These are phyloP conservation scores for Apiotrichum sp. DNA, from an alignment of 1,284 basidiomycete genomes.

Conservation along the genomic window DNA sequence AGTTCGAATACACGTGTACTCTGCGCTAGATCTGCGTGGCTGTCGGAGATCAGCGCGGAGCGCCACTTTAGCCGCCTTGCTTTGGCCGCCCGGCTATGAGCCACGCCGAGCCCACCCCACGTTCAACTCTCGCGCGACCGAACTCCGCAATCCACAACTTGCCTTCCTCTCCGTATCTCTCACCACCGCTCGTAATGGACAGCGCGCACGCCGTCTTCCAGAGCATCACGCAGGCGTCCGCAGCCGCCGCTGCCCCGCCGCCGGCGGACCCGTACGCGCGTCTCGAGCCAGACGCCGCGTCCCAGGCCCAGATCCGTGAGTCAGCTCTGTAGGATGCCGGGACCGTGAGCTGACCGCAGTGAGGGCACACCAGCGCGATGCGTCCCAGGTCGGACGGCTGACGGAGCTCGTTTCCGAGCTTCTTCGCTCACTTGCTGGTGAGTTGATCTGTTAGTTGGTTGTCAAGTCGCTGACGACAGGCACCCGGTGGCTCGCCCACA, in stretches of 20 bases:
- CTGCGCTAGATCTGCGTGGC: too few species aligned
- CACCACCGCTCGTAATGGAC: conserved; percentile 7
- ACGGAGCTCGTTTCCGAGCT: conserved; percentile 70
- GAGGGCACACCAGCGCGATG: conserved; percentile 75
- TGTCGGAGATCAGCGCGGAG: too few species aligned
- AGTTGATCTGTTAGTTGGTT: conserved; percentile 22
- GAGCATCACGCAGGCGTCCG: not conserved
- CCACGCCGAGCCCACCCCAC: too few species aligned
- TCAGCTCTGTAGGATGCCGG: conserved; percentile 39
- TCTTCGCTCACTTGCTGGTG: conserved; percentile 70
- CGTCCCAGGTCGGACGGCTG: conserved; percentile 67
- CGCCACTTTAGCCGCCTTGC: too few species aligned
- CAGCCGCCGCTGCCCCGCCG: conserved; percentile 2
- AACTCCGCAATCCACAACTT: too few species aligned
- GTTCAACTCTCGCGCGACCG: not conserved
- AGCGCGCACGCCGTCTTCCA: conserved; percentile 11
- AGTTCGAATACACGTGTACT: too few species aligned
- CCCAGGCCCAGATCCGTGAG: conserved; percentile 77
- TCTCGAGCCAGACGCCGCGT: conserved; percentile 30
- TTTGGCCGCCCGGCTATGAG: not conserved
- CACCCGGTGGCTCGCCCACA: conserved; percentile 74
- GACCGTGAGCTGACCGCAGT: conserved; percentile 64
- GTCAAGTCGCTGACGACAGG: conserved; percentile 50
- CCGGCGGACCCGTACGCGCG: conserved; percentile 18
- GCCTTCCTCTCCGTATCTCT: too few species aligned